Conservation (phyloP, 306 rosid species). For the Astragalus glycyphyllos region DNA sequence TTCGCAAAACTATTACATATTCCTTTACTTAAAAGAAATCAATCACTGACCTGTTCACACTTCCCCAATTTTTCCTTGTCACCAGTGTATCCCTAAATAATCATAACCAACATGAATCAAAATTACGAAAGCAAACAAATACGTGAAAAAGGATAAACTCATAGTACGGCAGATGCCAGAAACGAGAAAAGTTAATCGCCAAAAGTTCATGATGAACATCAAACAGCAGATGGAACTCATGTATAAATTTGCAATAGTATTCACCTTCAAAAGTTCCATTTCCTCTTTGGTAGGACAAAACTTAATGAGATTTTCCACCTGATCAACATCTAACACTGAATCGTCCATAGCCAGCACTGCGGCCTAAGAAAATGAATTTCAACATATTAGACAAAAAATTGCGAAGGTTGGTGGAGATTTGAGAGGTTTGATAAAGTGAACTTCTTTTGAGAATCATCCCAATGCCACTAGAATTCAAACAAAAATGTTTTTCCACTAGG, state of each 20-base stretch:
- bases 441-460: slow-evolving; percentile 11
- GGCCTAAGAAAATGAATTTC: slow-evolving; percentile 65
- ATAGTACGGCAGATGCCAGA: slow-evolving; percentile 30
- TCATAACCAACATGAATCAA: slow-evolving; percentile 42
- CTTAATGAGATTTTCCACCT: slow-evolving; percentile 93
- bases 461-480: slow-evolving; percentile 19
- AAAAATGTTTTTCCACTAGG: background rate
- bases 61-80: slow-evolving; percentile 85
- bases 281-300: slow-evolving; percentile 98
- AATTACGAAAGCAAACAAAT: slow-evolving; percentile 36
- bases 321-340: slow-evolving; percentile 84
- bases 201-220: slow-evolving; percentile 18
- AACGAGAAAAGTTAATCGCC: slow-evolving; percentile 30
- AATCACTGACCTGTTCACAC: slow-evolving; percentile 84
- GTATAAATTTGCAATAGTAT: slow-evolving; percentile 34
- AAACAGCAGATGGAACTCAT: slow-evolving; percentile 16
- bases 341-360: slow-evolving; percentile 90
- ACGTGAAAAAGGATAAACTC: slow-evolving; percentile 27
- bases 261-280: slow-evolving; percentile 90
- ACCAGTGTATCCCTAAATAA: slow-evolving; percentile 75
- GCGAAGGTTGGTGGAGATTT: slow-evolving; percentile 24
- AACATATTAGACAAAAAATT: slow-evolving; percentile 29
- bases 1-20: slow-evolving; percentile 20
- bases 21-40: slow-evolving; percentile 37
- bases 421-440: background rate